phyloP scores from a whole-genome alignment of 768 basidiomycete species.

The Hemileccinum rubropunctum region DNA sequence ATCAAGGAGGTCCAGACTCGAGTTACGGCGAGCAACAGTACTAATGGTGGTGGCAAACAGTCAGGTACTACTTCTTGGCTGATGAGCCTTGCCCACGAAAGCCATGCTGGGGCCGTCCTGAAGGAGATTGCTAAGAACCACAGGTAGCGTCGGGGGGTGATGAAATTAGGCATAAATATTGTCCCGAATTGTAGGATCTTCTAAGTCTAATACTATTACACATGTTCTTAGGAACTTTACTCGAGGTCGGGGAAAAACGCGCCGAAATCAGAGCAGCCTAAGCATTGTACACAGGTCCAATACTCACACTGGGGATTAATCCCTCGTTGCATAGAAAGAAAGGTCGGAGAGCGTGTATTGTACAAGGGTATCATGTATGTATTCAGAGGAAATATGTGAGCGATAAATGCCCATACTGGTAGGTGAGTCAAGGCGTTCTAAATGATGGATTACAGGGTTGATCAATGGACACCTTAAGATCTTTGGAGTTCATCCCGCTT shows the following conservation, averaged over 20 bases:
- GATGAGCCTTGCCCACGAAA: constrained; percentile 24
- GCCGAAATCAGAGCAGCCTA: background rate
- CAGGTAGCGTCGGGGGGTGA: background rate
- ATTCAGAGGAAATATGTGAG: background rate
- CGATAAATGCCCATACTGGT: background rate
- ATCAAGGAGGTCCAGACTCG: constrained; percentile 21
- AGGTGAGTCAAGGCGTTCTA: background rate
- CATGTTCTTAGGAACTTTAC: too few relatives aligned
- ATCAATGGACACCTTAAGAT: background rate
- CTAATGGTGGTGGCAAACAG: constrained; percentile 13
- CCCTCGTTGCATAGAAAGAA: too few relatives aligned
- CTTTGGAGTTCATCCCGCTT: constrained; percentile 34
- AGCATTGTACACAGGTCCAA: too few relatives aligned
- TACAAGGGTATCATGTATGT: background rate
- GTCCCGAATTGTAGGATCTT: background rate
- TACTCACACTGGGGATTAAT: background rate
- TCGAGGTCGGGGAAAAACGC: too few relatives aligned
- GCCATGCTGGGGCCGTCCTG: constrained; percentile 21
- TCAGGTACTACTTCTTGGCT: constrained; percentile 23
- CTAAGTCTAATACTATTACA: too few relatives aligned
- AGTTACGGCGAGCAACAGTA: constrained; percentile 3
- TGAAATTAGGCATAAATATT: too few relatives aligned
- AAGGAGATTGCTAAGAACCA: constrained; percentile 14
- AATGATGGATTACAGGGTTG: background rate
- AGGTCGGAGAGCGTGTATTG: background rate